phyloP scores from a whole-genome alignment of 2,329 filamentous ascomycete genomes.

The Sarocladium oryzae region DNA sequence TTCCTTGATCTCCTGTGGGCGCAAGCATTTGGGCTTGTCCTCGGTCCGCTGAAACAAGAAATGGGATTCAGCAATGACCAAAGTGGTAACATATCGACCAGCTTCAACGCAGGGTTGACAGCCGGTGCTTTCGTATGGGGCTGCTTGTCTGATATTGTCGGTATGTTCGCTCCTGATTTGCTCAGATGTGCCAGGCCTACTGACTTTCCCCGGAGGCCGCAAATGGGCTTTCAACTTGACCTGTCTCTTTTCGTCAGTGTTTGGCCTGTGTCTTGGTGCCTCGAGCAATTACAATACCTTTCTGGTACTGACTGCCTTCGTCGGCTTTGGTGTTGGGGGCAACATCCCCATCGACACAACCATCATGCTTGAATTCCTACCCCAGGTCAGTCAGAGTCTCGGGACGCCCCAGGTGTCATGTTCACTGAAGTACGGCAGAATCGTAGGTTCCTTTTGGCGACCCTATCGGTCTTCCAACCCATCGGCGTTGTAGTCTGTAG shows the following conservation, averaged over 20 bases:
- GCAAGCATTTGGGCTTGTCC: slow-evolving; percentile 49
- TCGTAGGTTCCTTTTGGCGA: slow-evolving; percentile 43
- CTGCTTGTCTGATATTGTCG: slow-evolving; percentile 44
- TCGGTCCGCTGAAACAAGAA: slow-evolving; percentile 49
- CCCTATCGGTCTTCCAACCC: slow-evolving; percentile 49
- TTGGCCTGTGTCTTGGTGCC: slow-evolving; percentile 44
- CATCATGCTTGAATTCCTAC: slow-evolving; percentile 50
- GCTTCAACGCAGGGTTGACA: slow-evolving; percentile 48
- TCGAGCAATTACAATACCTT: slow-evolving; percentile 44
- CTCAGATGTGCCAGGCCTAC: background rate
- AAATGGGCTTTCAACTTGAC: slow-evolving; percentile 53
- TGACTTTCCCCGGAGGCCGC: slow-evolving; percentile 25
- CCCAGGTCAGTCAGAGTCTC: slow-evolving; percentile 17
- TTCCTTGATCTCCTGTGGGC: slow-evolving; percentile 51
- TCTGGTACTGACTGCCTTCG: slow-evolving; percentile 45
- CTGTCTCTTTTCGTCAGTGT: slow-evolving; percentile 46
- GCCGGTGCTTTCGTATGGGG: slow-evolving; percentile 51
- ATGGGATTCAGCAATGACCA: slow-evolving; percentile 38
- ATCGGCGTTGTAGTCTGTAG: slow-evolving; percentile 46
- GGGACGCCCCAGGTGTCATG: too few species aligned
- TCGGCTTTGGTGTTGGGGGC: slow-evolving; percentile 45
- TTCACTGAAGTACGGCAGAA: slow-evolving; percentile 25
- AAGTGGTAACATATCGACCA: slow-evolving; percentile 43
- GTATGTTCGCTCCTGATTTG: slow-evolving; percentile 15
- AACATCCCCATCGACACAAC: slow-evolving; percentile 51